Evolutionary conservation across 257 asterid species (phyloP), one percentile per base, ranked within the genome.

Genomic region (Rauvolfia tetraphylla): DNA sequence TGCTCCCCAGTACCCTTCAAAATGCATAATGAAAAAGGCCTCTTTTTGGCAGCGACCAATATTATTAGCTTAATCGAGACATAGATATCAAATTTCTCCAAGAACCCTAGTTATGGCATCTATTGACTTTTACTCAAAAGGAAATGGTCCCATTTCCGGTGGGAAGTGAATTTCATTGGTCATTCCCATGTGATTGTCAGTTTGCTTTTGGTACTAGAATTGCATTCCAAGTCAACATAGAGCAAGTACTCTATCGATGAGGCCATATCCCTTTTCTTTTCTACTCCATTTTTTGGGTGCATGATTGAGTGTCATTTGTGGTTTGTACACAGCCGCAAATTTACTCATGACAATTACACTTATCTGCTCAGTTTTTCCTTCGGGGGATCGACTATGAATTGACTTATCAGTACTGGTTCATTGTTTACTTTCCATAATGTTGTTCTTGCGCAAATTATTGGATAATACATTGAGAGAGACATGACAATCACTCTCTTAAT

Each of bases 101-200:
- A 2, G 48, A 39, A n/a, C 53, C 54, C 72, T 39, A 68, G 73
- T 41, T 15, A 36, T 29, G 39, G 39, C 38, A 25, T n/a, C 58
- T n/a, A n/a, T 69, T 41, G 58, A 15, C 74, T 46, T 70, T 48
- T 17, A 49, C 42, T 71, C 25, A 4, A 42, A 71, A 48, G 31
- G 31, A 14, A 18, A 71, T 31, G 62, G 31, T 71, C 46, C 62
- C 44, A 17, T 71, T 71, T 71, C 13, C 42, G 75, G 44, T 6
- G 39, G 3, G 25, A 31, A 71, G 31, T 71, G 75, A 71, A 56
- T 29, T 71, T 31, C 29, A 0, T 71, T 34, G 0, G 34, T 57
- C 57, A 42, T 39, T 23, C 41, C 57, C 70, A 74, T 74, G 77
- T 74, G 77, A 25, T 56, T 39, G 42, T 73, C 39, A 58, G 57